Conservation (phyloP, 225 moss, liverwort and hornwort species). For the Physcomitrellopsis africana region DNA sequence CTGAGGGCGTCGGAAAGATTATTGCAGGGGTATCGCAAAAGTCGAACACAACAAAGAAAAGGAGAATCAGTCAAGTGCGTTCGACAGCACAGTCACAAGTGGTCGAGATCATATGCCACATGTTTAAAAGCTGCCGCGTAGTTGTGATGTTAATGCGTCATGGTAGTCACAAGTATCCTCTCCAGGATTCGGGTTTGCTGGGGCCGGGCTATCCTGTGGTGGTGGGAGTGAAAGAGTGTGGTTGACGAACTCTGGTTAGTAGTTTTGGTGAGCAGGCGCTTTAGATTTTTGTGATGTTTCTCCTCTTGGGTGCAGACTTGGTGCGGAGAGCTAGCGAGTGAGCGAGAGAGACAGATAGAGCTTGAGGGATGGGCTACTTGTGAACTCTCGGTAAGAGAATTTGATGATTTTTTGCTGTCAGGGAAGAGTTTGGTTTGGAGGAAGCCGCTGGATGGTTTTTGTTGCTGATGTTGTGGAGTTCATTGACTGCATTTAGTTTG, state of each 20-base stretch:
- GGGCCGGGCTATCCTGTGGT: slow-evolving; percentile 9
- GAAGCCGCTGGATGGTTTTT: too few species aligned
- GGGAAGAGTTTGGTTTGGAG: too few species aligned
- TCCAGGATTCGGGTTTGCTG: neutral
- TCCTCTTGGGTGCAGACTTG: neutral
- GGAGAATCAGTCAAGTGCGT: neutral
- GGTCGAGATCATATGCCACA: neutral
- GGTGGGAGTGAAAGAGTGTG: slow-evolving; percentile 1
- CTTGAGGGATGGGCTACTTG: too few species aligned
- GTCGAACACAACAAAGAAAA: neutral
- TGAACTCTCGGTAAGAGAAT: too few species aligned
- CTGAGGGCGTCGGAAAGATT: neutral
- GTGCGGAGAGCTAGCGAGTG: neutral
- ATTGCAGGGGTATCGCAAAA: neutral
- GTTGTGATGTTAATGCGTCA: neutral
- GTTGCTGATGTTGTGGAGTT: too few species aligned
- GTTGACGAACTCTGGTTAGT: slow-evolving; percentile 7
- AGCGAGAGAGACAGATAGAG: too few species aligned
- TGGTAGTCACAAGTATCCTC: neutral
- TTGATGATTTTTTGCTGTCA: too few species aligned
- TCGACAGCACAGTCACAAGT: neutral
- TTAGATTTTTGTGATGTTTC: neutral
- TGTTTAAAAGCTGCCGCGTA: neutral
- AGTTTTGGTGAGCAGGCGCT: neutral
- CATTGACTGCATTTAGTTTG: too few species aligned